Evolutionary conservation across 2,329 filamentous ascomycete genomes (phyloP).

Genomic region (Cytospora chrysosperma): DNA sequence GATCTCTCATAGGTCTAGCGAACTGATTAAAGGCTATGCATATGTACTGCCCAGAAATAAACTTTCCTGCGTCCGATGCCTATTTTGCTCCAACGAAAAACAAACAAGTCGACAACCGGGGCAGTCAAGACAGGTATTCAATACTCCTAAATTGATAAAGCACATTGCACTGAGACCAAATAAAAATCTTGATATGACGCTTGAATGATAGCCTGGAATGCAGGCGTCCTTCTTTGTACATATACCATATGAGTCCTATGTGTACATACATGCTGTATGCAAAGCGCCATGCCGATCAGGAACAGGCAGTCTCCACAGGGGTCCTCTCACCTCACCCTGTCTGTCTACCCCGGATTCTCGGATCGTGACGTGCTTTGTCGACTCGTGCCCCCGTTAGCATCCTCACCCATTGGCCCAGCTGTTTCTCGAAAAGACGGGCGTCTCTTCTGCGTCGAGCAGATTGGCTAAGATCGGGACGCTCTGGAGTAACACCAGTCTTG

Average conservation of each 20-base stretch:
- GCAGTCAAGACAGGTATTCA: not conserved
- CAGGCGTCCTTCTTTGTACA: not conserved
- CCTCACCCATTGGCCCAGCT: constrained; percentile 8
- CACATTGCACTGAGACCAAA: not conserved
- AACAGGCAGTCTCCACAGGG: constrained; percentile 10
- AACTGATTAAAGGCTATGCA: no score
- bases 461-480: not conserved
- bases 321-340: constrained; percentile 6
- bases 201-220: not conserved
- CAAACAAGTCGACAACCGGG: no score
- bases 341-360: constrained; percentile 17
- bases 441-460: not conserved
- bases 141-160: not conserved
- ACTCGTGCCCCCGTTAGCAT: constrained; percentile 5
- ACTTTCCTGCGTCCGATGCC: no score
- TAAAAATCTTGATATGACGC: not conserved
- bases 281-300: constrained; percentile 1
- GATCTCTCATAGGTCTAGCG: no score
- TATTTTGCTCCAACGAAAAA: no score
- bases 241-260: not conserved
- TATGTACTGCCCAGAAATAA: no score
- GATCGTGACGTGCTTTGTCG: constrained; percentile 18
- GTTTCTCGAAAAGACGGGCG: not conserved
- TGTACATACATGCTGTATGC: not conserved
- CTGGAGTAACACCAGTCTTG: not conserved